These are phyloP conservation scores for Fomitopsis betulina DNA, from an alignment of 1,284 basidiomycete genomes.

Conservation along the genomic window DNA sequence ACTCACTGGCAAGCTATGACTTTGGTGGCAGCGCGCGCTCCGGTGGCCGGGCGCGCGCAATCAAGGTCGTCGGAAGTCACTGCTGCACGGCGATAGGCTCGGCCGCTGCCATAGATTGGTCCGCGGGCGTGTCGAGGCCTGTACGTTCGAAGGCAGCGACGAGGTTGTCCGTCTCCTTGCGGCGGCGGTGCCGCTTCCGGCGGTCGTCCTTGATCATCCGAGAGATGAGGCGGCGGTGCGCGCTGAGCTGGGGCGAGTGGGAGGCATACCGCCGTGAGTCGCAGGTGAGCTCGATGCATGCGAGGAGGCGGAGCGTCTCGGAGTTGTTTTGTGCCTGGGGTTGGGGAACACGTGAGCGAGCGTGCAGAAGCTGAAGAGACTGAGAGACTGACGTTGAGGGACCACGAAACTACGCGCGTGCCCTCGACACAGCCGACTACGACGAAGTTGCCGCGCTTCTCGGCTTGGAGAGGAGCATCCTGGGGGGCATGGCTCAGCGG, in stretches of 20 bases:
- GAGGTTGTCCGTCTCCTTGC: slow-evolving; percentile 77
- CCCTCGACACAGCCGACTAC: slow-evolving; percentile 74
- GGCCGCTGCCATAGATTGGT: neutral
- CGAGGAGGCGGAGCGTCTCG: slow-evolving; percentile 72
- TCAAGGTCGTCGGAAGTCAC: neutral
- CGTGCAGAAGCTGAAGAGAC: neutral
- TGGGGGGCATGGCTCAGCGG: slow-evolving; percentile 20
- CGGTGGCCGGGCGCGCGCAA: neutral
- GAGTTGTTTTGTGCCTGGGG: slow-evolving; percentile 70
- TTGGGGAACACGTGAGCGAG: neutral
- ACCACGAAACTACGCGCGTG: slow-evolving; percentile 75
- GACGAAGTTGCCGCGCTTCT: slow-evolving; percentile 80
- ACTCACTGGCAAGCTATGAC: too few relatives aligned
- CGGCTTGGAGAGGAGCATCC: slow-evolving; percentile 71
- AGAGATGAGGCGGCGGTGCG: slow-evolving; percentile 64
- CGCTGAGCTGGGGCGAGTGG: slow-evolving; percentile 59
- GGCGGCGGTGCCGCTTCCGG: slow-evolving; percentile 67
- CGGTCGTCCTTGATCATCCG: slow-evolving; percentile 77
- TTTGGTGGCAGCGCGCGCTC: neutral
- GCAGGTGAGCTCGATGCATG: slow-evolving; percentile 77
- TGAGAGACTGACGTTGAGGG: slow-evolving; percentile 54
- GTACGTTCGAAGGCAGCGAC: slow-evolving; percentile 71
- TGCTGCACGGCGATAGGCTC: neutral
- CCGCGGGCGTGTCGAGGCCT: slow-evolving; percentile 29
- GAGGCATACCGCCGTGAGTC: slow-evolving; percentile 66